Percentiles rank a stretch among this genome's conserved stretches.
Conservation (phyloP, 805 yeast genomes). For the Monosporozyma unispora region DNA sequence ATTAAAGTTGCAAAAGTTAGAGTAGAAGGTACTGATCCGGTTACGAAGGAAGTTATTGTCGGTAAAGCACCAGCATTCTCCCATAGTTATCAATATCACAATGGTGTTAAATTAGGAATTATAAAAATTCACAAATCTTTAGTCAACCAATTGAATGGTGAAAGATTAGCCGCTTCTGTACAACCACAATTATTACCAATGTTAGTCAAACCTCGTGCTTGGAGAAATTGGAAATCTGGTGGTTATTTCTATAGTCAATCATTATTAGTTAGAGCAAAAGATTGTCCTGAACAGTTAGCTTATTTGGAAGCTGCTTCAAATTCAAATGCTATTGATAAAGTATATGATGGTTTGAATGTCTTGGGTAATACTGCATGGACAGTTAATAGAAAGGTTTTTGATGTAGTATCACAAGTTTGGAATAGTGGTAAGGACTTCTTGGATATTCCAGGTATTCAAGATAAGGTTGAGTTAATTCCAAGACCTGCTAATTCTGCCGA, state of each 20-base stretch:
- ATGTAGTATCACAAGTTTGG: slow-evolving; percentile 72
- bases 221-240: slow-evolving; percentile 77
- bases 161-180: slow-evolving; percentile 51
- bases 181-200: slow-evolving; percentile 88
- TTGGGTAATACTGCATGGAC: slow-evolving; percentile 91
- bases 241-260: slow-evolving; percentile 67
- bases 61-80: slow-evolving; percentile 85
- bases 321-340: slow-evolving; percentile 50
- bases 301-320: slow-evolving; percentile 80
- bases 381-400: slow-evolving; percentile 62
- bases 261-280: slow-evolving; percentile 64
- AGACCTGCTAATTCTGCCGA: slow-evolving; percentile 59
- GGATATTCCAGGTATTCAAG: slow-evolving; percentile 57
- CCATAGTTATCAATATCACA: slow-evolving; percentile 75
- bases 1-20: slow-evolving; percentile 75
- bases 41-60: slow-evolving; percentile 52
- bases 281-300: slow-evolving; percentile 82
- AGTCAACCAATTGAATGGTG: slow-evolving; percentile 57
- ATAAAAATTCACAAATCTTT: slow-evolving; percentile 65
- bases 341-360: slow-evolving; percentile 76
- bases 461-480: slow-evolving; percentile 41
- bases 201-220: slow-evolving; percentile 83
- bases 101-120: slow-evolving; percentile 75
- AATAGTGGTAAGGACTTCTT: slow-evolving; percentile 69
- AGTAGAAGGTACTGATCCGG: slow-evolving; percentile 75